Base-by-base conservation (phyloP, 2,329 filamentous ascomycete genomes). In the Diaporthe amygdali region DNA sequence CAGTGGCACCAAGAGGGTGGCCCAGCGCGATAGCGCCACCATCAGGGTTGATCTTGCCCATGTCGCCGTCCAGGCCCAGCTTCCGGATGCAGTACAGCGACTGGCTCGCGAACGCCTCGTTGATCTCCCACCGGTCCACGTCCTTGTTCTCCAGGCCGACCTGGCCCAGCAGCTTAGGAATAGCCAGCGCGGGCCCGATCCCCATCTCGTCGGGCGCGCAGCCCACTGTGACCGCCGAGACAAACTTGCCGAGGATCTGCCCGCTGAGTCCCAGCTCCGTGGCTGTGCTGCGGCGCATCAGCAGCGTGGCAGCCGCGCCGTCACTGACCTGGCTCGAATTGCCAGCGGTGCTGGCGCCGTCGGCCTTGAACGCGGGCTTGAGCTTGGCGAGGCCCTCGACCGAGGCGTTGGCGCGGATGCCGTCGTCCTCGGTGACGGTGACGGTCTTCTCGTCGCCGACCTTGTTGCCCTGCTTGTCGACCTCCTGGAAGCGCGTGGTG, bases 11-110 rank as follows among this genome's bases (percentile, higher is more conserved):
- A 1, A 98, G 87, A 7, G 95, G 95, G 81, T 98, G 96, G 1
- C 96, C 96, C 30, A 98, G 84, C n/a, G 96, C 95, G 81, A 98
- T 97, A 2, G 95, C 96, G 39, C 96, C 95, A 72, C 96, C 96
- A 77, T 97, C 95, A 0, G 94, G 94, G 82, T 98, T 98, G 22
- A 98, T 93, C 82, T 89, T 92, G 76, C 91, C 87, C 83, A 86
- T 90, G 75, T 78, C 89, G 77, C 83, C 79, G 80, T 91, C 91
- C 25, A 96, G 83, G 0, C 91, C 92, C 14, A 96, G 79, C 77
- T 90, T 88, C 72, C 94, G 85, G 55, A 96, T 83, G 76, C 92
- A 95, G 82, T 97, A 87, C 6, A 92, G 81, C 1, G 89, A 85
- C 81, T 92, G 90, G 76, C 88, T 90, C 3, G 90, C 90, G 81